phyloP scores from a whole-genome alignment of 148 eudicot genomes.

The Limonium bicolor region DNA sequence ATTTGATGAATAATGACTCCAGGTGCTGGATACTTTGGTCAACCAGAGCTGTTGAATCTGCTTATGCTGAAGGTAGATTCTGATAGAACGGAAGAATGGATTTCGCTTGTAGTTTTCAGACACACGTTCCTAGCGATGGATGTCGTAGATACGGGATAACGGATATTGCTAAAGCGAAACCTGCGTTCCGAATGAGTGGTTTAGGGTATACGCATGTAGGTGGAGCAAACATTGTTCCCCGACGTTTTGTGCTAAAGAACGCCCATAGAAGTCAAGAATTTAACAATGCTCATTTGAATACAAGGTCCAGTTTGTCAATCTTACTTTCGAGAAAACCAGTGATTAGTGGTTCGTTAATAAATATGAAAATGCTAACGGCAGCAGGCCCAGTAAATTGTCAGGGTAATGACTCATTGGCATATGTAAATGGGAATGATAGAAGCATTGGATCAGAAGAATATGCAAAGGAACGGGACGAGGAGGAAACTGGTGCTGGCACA shows the following conservation, averaged over 20 bases:
- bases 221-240: slow-evolving; percentile 13
- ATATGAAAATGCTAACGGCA: slow-evolving; percentile 12
- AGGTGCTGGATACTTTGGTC: neutral
- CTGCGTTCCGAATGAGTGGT: slow-evolving; percentile 16
- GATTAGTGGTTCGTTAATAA: slow-evolving; percentile 8
- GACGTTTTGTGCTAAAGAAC: slow-evolving; percentile 23
- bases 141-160: slow-evolving; percentile 16
- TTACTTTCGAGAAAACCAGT: slow-evolving; percentile 11
- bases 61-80: slow-evolving; percentile 1
- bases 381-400: slow-evolving; percentile 30
- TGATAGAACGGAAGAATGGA: slow-evolving; percentile 29
- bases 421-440: slow-evolving; percentile 39
- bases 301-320: slow-evolving; percentile 12
- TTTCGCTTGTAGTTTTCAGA: slow-evolving; percentile 35
- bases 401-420: slow-evolving; percentile 55
- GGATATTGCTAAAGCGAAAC: slow-evolving; percentile 13
- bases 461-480: slow-evolving; percentile 19
- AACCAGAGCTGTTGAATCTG: slow-evolving; percentile 3
- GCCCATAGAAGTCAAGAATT: slow-evolving; percentile 12
- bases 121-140: slow-evolving; percentile 34
- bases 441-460: slow-evolving; percentile 26
- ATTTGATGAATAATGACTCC: neutral
- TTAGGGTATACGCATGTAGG: slow-evolving; percentile 21
- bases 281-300: slow-evolving; percentile 10
- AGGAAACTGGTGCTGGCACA: slow-evolving; percentile 7